Evolutionary conservation across 2,329 filamentous ascomycete species (phyloP), one percentile per base, ranked within the genome.

Genomic region (Neocucurbitaria cava): DNA sequence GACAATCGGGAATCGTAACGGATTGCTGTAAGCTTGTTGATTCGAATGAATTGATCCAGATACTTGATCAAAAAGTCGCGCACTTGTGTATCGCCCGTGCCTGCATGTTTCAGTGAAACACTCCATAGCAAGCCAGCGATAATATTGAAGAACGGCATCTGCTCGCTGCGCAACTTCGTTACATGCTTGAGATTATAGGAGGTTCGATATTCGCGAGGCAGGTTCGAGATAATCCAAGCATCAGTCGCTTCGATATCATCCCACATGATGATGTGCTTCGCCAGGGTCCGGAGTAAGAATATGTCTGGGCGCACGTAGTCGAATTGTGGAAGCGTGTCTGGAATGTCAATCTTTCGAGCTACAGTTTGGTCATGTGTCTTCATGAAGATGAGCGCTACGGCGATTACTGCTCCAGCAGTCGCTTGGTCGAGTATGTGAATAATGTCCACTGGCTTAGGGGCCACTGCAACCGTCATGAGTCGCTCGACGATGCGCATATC

Each of bases 281-380:
- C 90, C 28, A 98, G 82, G 0, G 94, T 97, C 17, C 95, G 88
- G 10, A 99, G 82, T 6, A 99, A 85, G 60, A 99, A 89, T 38
- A 97, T 88, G 70, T 99, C 95, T 0, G 95, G 95, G 2, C 95
- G 87, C 17, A 98, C 89, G 71, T 98, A 97, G 72, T 98, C 95
- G 72, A 96, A 98, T 64, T 98, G 93, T 30, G 95, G 83, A 23
- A 90, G 79, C 0, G 95, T 96, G 61, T 96, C 90, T 0, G 96
- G 96, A 0, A 98, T 88, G 72, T 98, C 92, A 47, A 99, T 89
- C 79, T 97, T 98, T 51, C 89, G 87, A 3, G 95, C 95, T 18
- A 99, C 85, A 15, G 90, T 87, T 54, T 86, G 84, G 70, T 99
- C 91, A 60, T 96, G 91, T 0, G 94, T 95, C 76, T 98, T 98